Percentiles rank a stretch among this genome's conserved stretches.
Conservation (phyloP, 192 early-diverging fungal genomes). For the Dissophora ornata region DNA sequence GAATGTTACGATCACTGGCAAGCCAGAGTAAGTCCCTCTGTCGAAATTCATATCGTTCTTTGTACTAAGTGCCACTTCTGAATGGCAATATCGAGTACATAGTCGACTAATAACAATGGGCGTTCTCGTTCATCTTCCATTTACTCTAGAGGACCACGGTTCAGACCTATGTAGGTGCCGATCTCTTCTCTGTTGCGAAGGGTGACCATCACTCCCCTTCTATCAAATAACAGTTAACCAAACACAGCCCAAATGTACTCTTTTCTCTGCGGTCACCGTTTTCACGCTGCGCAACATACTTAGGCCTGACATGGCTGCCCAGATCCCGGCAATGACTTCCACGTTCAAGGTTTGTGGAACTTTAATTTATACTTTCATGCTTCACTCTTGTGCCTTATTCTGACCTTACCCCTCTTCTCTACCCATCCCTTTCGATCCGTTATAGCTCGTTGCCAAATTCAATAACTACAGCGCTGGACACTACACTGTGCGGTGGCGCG, state of each 20-base stretch:
- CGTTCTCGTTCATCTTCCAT: too few relatives aligned
- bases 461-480: slow-evolving; percentile 27
- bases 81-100: too few relatives aligned
- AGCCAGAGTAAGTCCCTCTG: neutral
- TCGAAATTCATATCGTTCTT: neutral
- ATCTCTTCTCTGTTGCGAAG: neutral
- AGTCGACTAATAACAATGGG: too few relatives aligned
- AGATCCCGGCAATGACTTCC: slow-evolving; percentile 27
- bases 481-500: slow-evolving; percentile 32
- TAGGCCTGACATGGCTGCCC: slow-evolving; percentile 22
- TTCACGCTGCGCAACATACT: neutral
- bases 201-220: too few relatives aligned
- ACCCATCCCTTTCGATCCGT: neutral
- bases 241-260: too few relatives aligned
- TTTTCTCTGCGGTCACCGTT: too few relatives aligned
- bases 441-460: slow-evolving; percentile 26
- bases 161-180: slow-evolving; percentile 14
- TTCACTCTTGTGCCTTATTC: too few relatives aligned
- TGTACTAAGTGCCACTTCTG: too few relatives aligned
- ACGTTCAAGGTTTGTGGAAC: slow-evolving; percentile 24
- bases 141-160: slow-evolving; percentile 24
- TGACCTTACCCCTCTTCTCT: too few relatives aligned
- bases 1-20: neutral
- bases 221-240: too few relatives aligned
- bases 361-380: neutral